These are phyloP conservation scores for Luffa aegyptiaca DNA, from an alignment of 306 rosid species.

Conservation along the genomic window DNA sequence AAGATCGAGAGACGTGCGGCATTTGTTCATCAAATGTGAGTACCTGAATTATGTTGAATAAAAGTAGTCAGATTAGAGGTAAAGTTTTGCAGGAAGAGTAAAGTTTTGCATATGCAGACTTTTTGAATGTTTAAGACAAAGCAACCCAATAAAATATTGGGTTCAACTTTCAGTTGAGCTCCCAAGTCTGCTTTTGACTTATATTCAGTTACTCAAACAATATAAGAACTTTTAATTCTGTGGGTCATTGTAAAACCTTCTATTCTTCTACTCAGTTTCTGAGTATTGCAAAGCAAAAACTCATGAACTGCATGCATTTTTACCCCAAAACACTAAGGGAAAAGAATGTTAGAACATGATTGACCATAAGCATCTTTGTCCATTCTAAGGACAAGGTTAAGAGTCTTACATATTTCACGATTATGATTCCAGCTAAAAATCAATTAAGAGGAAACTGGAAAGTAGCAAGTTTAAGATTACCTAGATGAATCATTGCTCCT, in stretches of 20 bases:
- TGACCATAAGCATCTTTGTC: neutral
- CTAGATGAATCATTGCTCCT: constrained; percentile 62
- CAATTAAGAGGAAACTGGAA: constrained; percentile 52
- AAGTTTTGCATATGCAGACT: neutral
- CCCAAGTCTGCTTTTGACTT: neutral
- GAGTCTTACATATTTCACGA: neutral
- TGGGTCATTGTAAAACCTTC: neutral
- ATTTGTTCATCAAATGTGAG: constrained; percentile 61
- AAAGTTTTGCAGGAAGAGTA: neutral
- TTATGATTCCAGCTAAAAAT: neutral
- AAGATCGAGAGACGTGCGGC: constrained; percentile 71
- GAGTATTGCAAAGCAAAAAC: neutral
- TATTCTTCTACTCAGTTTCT: neutral
- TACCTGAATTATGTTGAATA: constrained; percentile 36
- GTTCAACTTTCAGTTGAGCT: neutral
- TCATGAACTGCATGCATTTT: neutral
- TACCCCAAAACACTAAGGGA: neutral
- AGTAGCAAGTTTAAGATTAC: constrained; percentile 56
- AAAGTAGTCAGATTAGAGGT: neutral
- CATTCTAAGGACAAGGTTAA: neutral
- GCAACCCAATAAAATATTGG: neutral
- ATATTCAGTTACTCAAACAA: neutral
- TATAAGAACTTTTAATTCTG: neutral
- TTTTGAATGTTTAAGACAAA: neutral
- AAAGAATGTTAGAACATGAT: neutral